Percentiles rank a stretch among this genome's conserved stretches.
Evolutionary conservation across 2,329 filamentous ascomycete genomes (phyloP).

Genomic region (Emergomyces africanus): DNA sequence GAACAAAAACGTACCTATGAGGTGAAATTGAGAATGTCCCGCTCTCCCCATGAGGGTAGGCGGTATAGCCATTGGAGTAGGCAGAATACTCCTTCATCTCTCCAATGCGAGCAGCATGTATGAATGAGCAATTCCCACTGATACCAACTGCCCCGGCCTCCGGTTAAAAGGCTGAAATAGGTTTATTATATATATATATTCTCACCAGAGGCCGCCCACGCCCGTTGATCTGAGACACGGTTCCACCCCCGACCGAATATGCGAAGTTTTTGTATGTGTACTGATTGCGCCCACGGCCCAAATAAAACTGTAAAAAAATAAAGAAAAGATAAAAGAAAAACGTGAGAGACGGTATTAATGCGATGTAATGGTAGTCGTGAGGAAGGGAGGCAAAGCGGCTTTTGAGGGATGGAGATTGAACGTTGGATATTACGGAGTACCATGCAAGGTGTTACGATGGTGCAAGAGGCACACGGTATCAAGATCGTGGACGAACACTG

Average conservation of each 20-base stretch:
- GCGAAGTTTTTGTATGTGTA: not conserved
- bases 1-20: slow-evolving; percentile 52
- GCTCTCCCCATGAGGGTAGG: slow-evolving; percentile 56
- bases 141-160: not conserved
- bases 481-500: not conserved
- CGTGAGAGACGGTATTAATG: not conserved
- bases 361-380: not conserved
- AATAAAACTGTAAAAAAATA: not conserved
- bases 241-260: not conserved
- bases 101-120: slow-evolving; percentile 27
- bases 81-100: slow-evolving; percentile 80
- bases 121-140: not conserved
- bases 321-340: not conserved
- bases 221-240: not conserved
- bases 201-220: not conserved
- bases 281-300: not conserved
- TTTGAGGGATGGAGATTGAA: not conserved
- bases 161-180: not conserved
- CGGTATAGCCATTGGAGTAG: slow-evolving; percentile 62
- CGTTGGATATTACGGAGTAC: too few species aligned
- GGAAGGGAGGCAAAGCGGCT: not conserved
- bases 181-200: not conserved
- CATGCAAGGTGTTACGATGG: not conserved
- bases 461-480: not conserved
- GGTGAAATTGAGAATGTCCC: slow-evolving; percentile 74